phyloP scores from a whole-genome alignment of 148 eudicot species.

The Cornus kousa region DNA sequence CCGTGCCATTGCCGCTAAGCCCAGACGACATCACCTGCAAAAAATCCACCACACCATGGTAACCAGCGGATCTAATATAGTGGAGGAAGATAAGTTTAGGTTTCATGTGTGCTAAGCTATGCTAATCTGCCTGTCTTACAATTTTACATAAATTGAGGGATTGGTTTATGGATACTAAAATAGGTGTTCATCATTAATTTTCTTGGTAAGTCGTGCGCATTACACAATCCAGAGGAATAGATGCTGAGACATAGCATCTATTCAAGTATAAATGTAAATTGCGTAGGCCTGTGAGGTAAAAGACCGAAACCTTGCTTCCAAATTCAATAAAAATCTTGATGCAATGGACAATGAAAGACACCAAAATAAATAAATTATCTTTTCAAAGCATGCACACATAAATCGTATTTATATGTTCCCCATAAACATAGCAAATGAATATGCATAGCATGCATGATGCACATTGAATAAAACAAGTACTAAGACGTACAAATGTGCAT shows the following conservation, averaged over 20 bases:
- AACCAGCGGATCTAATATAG: not conserved
- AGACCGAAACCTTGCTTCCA: not conserved
- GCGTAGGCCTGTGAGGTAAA: not conserved
- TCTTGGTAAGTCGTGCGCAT: not conserved
- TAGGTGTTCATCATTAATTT: too few relatives aligned
- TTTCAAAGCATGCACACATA: not conserved
- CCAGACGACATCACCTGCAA: conserved; percentile 30
- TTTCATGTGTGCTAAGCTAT: not conserved
- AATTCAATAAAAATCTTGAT: not conserved
- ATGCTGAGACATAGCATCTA: not conserved
- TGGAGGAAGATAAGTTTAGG: conserved; percentile 1
- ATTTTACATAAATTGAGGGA: not conserved
- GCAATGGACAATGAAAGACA: not conserved
- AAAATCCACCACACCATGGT: conserved; percentile 1
- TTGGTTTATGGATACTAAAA: not conserved
- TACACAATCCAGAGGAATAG: not conserved
- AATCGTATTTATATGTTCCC: not conserved
- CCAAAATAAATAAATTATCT: too few relatives aligned
- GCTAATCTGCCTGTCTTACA: not conserved
- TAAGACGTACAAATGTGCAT: not conserved
- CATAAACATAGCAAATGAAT: not conserved
- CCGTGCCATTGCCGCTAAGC: conserved; percentile 8
- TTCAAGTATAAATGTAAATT: not conserved
- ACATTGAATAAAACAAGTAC: not conserved
- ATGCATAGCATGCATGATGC: not conserved